Conservation (phyloP, 1,284 basidiomycete genomes). For the Anthracocystis walkeri region DNA sequence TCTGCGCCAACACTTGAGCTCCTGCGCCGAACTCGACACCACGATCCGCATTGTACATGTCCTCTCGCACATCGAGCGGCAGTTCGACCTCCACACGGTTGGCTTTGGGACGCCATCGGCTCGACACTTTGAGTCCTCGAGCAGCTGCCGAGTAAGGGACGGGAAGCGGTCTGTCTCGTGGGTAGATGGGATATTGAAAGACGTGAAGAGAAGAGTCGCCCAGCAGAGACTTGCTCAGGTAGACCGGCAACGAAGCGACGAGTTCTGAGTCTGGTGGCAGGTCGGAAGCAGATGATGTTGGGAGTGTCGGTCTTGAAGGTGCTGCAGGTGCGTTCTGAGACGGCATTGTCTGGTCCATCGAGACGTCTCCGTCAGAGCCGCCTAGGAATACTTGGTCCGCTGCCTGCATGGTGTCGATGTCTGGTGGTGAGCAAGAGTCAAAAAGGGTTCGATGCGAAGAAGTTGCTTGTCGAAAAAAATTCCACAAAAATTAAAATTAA, state of each 20-base stretch:
- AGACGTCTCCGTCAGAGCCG: conserved; percentile 19
- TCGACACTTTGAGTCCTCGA: conserved; percentile 57
- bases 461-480: conserved; percentile 6
- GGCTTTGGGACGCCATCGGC: conserved; percentile 62
- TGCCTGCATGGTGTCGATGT: conserved; percentile 25
- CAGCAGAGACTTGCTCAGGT: conserved; percentile 60
- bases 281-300: conserved; percentile 22
- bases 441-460: conserved; percentile 5
- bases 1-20: conserved; percentile 42
- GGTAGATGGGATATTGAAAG: conserved; percentile 67
- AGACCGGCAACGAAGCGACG: conserved; percentile 66
- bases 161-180: conserved; percentile 58
- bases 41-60: conserved; percentile 63
- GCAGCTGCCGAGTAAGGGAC: conserved; percentile 61
- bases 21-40: conserved; percentile 58
- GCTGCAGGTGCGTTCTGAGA: conserved; percentile 2
- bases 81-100: conserved; percentile 67
- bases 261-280: conserved; percentile 54
- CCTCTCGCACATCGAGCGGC: conserved; percentile 62
- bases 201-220: conserved; percentile 54
- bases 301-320: conserved; percentile 15
- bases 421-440: not conserved
- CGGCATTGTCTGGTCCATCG: conserved; percentile 10
- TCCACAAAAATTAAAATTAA: not conserved
- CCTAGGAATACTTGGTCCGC: conserved; percentile 31